Conservation (phyloP, 176 grass and related monocot species). For the Triticum timopheevii region DNA sequence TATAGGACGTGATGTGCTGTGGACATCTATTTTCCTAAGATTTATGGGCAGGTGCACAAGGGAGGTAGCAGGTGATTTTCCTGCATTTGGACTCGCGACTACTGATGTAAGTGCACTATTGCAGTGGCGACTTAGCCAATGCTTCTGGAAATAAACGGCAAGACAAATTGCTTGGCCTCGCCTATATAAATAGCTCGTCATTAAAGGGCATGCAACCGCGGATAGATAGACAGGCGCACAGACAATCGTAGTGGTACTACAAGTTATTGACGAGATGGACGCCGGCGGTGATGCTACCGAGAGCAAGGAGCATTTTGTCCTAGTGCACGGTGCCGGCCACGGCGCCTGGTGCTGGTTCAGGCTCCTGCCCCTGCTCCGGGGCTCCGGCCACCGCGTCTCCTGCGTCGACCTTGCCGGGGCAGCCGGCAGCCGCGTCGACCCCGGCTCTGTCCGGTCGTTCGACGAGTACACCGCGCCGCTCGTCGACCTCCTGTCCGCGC, state of each 20-base stretch:
- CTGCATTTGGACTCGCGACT: no score
- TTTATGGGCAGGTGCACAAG: no score
- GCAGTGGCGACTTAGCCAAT: no score
- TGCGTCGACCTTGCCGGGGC: slow-evolving; percentile 49
- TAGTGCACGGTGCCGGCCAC: slow-evolving; percentile 55
- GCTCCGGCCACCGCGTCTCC: slow-evolving; percentile 38
- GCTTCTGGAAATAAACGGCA: no score
- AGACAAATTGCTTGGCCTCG: background rate
- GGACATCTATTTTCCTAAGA: no score
- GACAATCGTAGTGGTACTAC: background rate
- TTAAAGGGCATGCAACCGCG: background rate
- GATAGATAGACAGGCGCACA: background rate
- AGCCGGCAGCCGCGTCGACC: slow-evolving; percentile 37
- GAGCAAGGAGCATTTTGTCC: slow-evolving; percentile 40
- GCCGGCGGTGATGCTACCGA: background rate
- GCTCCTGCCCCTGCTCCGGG: slow-evolving; percentile 25
- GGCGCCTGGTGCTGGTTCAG: slow-evolving; percentile 68
- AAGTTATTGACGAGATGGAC: background rate
- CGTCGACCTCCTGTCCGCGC: slow-evolving; percentile 11
- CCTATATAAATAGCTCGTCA: background rate
- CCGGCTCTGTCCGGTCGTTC: slow-evolving; percentile 30
- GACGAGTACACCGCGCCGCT: slow-evolving; percentile 43
- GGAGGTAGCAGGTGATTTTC: no score
- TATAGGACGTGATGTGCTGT: no score
- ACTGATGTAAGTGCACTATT: no score